phyloP scores from a whole-genome alignment of 108 stramenopile species.

The Cylindrotheca fusiformis region DNA sequence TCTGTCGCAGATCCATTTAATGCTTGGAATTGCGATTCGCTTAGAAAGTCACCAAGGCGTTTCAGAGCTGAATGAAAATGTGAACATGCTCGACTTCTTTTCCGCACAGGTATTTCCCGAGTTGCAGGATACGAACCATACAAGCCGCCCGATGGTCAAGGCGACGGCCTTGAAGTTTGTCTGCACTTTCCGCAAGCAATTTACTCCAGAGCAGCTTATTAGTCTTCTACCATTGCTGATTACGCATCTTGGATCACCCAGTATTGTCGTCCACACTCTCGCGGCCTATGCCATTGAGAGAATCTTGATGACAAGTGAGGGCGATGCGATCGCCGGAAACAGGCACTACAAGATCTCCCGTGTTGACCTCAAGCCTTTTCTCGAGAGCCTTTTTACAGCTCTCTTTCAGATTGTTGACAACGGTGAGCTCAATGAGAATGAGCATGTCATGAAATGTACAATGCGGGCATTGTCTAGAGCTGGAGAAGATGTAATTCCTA shows the following conservation, averaged over 20 bases:
- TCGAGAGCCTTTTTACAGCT: conserved; percentile 82
- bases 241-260: conserved; percentile 53
- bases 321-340: conserved; percentile 27
- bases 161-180: conserved; percentile 93
- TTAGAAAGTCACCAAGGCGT: conserved; percentile 85
- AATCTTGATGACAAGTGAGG: conserved; percentile 69
- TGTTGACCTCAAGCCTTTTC: conserved; percentile 67
- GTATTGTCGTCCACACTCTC: conserved; percentile 95
- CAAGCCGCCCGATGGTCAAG: conserved; percentile 86
- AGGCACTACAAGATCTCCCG: conserved; percentile 62
- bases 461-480: conserved; percentile 86
- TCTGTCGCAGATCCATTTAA: conserved; percentile 78
- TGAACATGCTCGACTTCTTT: conserved; percentile 91
- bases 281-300: conserved; percentile 92
- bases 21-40: conserved; percentile 89
- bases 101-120: conserved; percentile 78
- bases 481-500: conserved; percentile 79
- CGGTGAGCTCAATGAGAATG: conserved; percentile 85
- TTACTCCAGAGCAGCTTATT: conserved; percentile 60
- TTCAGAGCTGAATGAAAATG: conserved; percentile 75
- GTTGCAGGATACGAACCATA: conserved; percentile 76
- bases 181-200: conserved; percentile 95
- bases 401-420: conserved; percentile 90
- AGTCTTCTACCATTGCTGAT: conserved; percentile 76
- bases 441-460: conserved; percentile 97